Evolutionary conservation across 2,329 filamentous ascomycete genomes (phyloP).

Genomic region (Fusarium drepaniforme): DNA sequence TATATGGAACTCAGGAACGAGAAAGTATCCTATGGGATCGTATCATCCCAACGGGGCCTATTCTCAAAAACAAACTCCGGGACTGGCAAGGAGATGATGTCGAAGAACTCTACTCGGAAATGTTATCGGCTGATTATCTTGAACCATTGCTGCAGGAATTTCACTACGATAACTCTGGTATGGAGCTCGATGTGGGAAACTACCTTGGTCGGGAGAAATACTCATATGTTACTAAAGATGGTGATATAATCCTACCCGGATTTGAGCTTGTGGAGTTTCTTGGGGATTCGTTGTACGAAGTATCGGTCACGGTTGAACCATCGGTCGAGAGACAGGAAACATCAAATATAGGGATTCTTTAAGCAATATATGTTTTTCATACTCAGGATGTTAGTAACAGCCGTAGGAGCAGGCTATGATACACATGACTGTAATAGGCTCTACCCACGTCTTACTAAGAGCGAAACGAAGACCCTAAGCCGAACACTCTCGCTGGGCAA

Average conservation of each 20-base stretch:
- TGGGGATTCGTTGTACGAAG: background rate
- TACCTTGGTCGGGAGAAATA: background rate
- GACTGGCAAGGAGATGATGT: background rate
- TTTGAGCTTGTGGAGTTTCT: background rate
- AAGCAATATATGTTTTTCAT: background rate
- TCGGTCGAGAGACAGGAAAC: too few relatives aligned
- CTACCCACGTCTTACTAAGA: background rate
- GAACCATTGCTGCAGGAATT: background rate
- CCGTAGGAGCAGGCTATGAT: too few relatives aligned
- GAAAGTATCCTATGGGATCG: background rate
- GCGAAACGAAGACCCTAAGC: background rate
- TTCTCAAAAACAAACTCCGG: background rate
- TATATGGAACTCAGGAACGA: background rate
- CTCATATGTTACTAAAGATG: background rate
- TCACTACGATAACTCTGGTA: background rate
- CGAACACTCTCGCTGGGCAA: background rate
- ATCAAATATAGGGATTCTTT: background rate
- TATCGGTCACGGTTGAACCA: background rate
- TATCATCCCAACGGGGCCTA: background rate
- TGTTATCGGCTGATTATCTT: background rate
- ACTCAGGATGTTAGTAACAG: background rate
- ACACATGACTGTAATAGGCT: too few relatives aligned
- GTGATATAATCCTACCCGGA: background rate
- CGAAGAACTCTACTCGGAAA: background rate
- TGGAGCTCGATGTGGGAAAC: background rate